Conservation (phyloP, 192 early-diverging fungal species). For the Phycomyces blakesleeanus region DNA sequence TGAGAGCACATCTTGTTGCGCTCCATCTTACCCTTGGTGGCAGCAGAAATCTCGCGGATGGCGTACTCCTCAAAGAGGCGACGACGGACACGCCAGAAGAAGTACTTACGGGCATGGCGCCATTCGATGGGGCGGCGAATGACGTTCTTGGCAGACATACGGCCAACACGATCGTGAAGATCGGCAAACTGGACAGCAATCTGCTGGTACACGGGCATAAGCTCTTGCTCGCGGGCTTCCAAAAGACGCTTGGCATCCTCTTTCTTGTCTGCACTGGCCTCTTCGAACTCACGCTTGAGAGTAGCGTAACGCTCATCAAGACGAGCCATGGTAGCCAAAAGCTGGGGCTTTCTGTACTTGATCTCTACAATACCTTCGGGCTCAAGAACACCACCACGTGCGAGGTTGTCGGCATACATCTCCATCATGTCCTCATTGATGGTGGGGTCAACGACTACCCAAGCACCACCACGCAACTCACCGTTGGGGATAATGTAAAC, state of each 20-base stretch:
- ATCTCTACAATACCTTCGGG: conserved; percentile 97
- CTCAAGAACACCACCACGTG: conserved; percentile 94
- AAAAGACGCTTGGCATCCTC: conserved; percentile 65
- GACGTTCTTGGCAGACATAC: conserved; percentile 94
- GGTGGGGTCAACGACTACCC: conserved; percentile 95
- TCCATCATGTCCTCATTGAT: conserved; percentile 99
- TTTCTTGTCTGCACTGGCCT: conserved; percentile 55
- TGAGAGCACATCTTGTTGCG: conserved; percentile 50
- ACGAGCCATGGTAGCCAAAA: conserved; percentile 91
- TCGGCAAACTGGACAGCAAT: conserved; percentile 95
- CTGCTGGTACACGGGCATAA: conserved; percentile 91
- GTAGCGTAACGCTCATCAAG: conserved; percentile 74
- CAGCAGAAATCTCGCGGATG: conserved; percentile 51
- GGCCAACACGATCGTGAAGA: conserved; percentile 91
- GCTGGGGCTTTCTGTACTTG: conserved; percentile 93
- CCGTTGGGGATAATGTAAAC: conserved; percentile 93
- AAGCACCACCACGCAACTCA: conserved; percentile 96
- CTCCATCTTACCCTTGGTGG: conserved; percentile 37
- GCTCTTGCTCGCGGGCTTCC: conserved; percentile 78
- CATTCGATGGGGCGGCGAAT: conserved; percentile 79
- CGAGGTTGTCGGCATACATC: conserved; percentile 93
- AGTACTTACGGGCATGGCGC: conserved; percentile 76
- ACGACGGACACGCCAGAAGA: conserved; percentile 90
- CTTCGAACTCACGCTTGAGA: conserved; percentile 63
- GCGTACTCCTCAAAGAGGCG: conserved; percentile 78